Evolutionary conservation across 352 stramenopile genomes (phyloP).

Genomic region (Stramenopiles sp.): DNA sequence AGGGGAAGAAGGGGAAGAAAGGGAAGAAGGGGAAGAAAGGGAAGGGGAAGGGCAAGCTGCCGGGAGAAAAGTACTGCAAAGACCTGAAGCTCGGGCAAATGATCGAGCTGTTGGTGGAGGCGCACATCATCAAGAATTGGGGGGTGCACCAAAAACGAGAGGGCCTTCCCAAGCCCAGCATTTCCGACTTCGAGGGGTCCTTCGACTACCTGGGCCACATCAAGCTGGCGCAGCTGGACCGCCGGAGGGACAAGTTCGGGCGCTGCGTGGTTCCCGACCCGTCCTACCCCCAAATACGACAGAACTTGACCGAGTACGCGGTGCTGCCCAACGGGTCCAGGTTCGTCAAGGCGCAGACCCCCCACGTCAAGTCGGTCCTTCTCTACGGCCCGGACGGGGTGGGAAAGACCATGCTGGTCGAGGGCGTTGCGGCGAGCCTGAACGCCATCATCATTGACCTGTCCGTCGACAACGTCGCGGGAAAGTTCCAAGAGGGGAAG

Average conservation of each 20-base stretch:
- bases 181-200: slow-evolving; percentile 62
- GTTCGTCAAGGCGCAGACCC: slow-evolving; percentile 44
- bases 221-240: slow-evolving; percentile 38
- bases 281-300: slow-evolving; percentile 61
- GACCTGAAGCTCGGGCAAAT: slow-evolving; percentile 63
- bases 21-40: slow-evolving; percentile 30
- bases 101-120: slow-evolving; percentile 57
- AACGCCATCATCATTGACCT: slow-evolving; percentile 81
- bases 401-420: slow-evolving; percentile 75
- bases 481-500: slow-evolving; percentile 69
- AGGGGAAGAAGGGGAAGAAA: slow-evolving; percentile 26
- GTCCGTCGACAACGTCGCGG: slow-evolving; percentile 62
- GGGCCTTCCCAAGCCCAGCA: no score
- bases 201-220: slow-evolving; percentile 68
- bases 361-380: slow-evolving; percentile 61
- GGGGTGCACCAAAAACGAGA: no score
- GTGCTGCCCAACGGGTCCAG: slow-evolving; percentile 57
- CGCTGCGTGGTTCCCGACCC: slow-evolving; percentile 36
- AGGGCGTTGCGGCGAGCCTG: slow-evolving; percentile 68
- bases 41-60: slow-evolving; percentile 47
- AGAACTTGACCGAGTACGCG: slow-evolving; percentile 64
- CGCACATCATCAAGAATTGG: slow-evolving; percentile 53
- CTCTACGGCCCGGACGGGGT: slow-evolving; percentile 71
- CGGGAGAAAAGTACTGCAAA: slow-evolving; percentile 72
- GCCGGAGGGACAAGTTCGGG: slow-evolving; percentile 23